Percentiles rank a stretch among this genome's conserved stretches.
Conservation (phyloP, 1,284 basidiomycete genomes). For the Ganoderma sinense region DNA sequence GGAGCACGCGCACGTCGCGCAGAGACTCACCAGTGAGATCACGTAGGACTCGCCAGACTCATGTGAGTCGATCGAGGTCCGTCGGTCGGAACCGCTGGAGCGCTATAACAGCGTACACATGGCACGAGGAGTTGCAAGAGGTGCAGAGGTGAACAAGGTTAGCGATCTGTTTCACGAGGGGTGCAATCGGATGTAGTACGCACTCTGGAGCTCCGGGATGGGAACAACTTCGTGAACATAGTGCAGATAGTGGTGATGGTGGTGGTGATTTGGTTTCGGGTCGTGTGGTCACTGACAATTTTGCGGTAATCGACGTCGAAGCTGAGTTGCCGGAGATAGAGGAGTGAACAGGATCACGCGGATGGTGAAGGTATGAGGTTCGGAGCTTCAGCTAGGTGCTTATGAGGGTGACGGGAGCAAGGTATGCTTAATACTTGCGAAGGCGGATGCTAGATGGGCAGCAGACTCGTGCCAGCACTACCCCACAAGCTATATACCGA, state of each 20-base stretch:
- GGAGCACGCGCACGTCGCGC: neutral
- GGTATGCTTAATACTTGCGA: constrained; percentile 5
- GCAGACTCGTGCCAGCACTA: constrained; percentile 9
- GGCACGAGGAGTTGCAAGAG: neutral
- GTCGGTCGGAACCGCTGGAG: constrained; percentile 19
- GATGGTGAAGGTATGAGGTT: neutral
- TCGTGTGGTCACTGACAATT: neutral
- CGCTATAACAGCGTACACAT: constrained; percentile 11
- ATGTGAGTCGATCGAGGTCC: constrained; percentile 25
- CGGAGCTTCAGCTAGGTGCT: neutral
- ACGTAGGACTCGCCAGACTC: constrained; percentile 24
- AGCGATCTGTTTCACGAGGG: neutral
- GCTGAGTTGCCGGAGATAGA: neutral
- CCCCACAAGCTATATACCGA: constrained; percentile 17
- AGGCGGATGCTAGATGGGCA: neutral
- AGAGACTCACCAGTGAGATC: constrained; percentile 24
- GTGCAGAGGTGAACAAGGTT: neutral
- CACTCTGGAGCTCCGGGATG: constrained; percentile 26
- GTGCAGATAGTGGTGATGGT: neutral
- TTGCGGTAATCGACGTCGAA: neutral
- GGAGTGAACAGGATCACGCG: neutral
- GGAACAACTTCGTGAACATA: constrained; percentile 31
- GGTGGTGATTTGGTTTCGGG: neutral
- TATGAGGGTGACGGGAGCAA: neutral
- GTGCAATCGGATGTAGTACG: constrained; percentile 3